Evolutionary conservation across 192 early-diverging fungal genomes (phyloP).

Genomic region (Podila verticillata): DNA sequence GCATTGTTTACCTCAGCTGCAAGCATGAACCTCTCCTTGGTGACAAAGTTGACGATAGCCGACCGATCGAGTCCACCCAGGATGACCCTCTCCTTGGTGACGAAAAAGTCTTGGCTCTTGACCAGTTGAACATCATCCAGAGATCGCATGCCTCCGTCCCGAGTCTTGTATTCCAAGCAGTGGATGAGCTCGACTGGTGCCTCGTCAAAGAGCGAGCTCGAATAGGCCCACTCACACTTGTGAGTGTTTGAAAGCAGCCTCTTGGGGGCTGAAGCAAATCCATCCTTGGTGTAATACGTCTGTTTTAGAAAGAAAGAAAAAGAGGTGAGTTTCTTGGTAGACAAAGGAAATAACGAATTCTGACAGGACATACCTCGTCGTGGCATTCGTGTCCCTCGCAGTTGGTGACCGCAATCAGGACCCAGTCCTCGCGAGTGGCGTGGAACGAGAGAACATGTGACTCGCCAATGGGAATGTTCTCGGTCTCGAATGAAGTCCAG

Average conservation of each 20-base stretch:
- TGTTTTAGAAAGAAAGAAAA: conserved; percentile 6
- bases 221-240: conserved; percentile 80
- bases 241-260: conserved; percentile 65
- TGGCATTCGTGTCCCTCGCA: conserved; percentile 69
- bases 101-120: conserved; percentile 80
- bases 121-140: conserved; percentile 67
- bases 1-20: conserved; percentile 67
- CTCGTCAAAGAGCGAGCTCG: conserved; percentile 67
- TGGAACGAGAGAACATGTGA: conserved; percentile 69
- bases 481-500: conserved; percentile 66
- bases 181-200: conserved; percentile 76
- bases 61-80: conserved; percentile 68
- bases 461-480: conserved; percentile 41
- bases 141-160: conserved; percentile 21
- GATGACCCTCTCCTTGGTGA: conserved; percentile 58
- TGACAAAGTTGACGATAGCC: conserved; percentile 79
- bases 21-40: conserved; percentile 75
- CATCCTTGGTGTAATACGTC: conserved; percentile 74
- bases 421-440: conserved; percentile 67
- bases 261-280: conserved; percentile 66
- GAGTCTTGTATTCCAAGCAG: conserved; percentile 66
- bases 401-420: conserved; percentile 70
- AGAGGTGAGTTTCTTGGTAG: background rate
- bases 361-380: conserved; percentile 55
- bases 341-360: background rate